Base-by-base conservation (phyloP, 495 filamentous ascomycete species). In the Hyaloscypha bicolor region DNA sequence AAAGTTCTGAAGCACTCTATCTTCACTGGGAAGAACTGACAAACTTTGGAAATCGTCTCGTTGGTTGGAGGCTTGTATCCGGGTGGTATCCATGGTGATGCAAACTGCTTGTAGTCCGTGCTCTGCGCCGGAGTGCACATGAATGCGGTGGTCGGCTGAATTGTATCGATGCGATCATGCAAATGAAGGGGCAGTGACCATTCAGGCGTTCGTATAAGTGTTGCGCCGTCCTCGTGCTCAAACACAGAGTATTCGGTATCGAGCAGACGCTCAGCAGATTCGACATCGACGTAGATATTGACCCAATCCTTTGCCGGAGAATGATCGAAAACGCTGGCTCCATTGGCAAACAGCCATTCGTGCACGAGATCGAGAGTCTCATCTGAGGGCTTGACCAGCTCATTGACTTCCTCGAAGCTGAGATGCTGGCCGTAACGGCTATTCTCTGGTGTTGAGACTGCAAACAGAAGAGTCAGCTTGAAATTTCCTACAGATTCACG, bases 61-160 rank as follows among this genome's bases (percentile, higher is more conserved):
- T 62, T 61, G 35, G 37, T 64, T 16, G 67, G 67, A 25, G 60
- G 62, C 31, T 60, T 53, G 45, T 69, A 65, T 60, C 45, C 62
- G 37, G 67, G 56, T 30, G 67, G 67, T 6, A 52, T 60, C 56
- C 55, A 65, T 55, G 61, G 67, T 12, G 25, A 21, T 22, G 29
- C 3, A 31, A 60, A 69, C 45, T 69, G 67, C 31, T 60, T 65
- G 21, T 33, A 69, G 12, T 61, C 67, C 33, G 63, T 55, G 35
- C 55, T 66, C 58, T 69, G 60, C 4, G 76, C 73, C 73, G 12
- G 22, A 32, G 63, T 21, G 64, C 78, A 76, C 69, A 83, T 79
- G 76, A 91, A 90, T 5, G 86, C 87, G 45, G 83, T 91, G 9
- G 87, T 90, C 12, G 87, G 88, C 76, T 90, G 88, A 58, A 90